Percentiles rank a stretch among this genome's conserved stretches.
These are phyloP conservation scores for Arachis hypogaea DNA, from an alignment of 306 rosid genomes.

Conservation along the genomic window DNA sequence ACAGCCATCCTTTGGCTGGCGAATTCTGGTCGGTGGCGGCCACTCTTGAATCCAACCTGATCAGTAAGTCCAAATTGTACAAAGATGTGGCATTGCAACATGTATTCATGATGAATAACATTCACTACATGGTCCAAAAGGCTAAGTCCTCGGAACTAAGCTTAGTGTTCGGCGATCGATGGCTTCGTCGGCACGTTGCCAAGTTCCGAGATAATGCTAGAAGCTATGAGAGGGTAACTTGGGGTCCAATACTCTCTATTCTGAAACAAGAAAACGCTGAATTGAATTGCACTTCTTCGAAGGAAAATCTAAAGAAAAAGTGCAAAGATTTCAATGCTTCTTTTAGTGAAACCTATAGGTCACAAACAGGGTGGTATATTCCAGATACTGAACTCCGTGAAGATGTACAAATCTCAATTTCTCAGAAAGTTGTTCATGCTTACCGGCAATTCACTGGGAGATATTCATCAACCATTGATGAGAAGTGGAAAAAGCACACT, in stretches of 20 bases:
- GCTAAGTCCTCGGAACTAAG: conserved; percentile 51
- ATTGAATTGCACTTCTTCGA: conserved; percentile 12
- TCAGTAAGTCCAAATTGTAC: conserved; percentile 56
- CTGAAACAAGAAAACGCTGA: conserved; percentile 30
- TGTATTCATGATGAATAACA: conserved; percentile 70
- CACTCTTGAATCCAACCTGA: conserved; percentile 55
- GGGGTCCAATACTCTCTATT: conserved; percentile 51
- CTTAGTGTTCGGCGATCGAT: conserved; percentile 49
- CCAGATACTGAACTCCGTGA: conserved; percentile 56
- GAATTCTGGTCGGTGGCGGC: conserved; percentile 46
- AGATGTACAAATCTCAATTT: conserved; percentile 59
- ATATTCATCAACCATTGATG: conserved; percentile 40
- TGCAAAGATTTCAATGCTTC: conserved; percentile 51
- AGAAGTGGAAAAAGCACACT: conserved; percentile 59
- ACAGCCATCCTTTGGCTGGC: conserved; percentile 43
- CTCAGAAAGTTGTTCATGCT: conserved; percentile 61
- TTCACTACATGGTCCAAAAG: conserved; percentile 66
- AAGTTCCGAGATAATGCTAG: conserved; percentile 46
- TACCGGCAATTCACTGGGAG: conserved; percentile 50
- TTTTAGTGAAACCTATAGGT: conserved; percentile 64
- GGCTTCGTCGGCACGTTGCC: conserved; percentile 55
- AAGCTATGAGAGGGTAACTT: conserved; percentile 51
- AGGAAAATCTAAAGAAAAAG: conserved; percentile 39
- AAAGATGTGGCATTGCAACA: conserved; percentile 55
- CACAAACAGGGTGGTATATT: conserved; percentile 70